phyloP scores from a whole-genome alignment of 305 asterid genomes.

The Rubia balearica region DNA sequence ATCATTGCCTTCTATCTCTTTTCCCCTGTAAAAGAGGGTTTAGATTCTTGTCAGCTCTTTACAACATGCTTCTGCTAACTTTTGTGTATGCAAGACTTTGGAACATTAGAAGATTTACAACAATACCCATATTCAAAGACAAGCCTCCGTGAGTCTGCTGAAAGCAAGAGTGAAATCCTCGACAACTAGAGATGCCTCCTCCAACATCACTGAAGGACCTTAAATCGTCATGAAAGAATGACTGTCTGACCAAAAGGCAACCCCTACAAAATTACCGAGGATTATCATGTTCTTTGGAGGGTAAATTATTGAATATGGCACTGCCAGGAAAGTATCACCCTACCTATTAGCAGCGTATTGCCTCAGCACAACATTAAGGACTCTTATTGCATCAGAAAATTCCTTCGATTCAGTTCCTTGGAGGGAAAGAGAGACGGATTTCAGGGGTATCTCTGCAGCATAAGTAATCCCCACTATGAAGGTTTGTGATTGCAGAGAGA shows the following conservation, averaged over 20 bases:
- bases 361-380: constrained; percentile 68
- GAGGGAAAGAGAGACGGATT: constrained; percentile 47
- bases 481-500: constrained; percentile 38
- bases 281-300: constrained; percentile 14
- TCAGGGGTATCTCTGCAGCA: constrained; percentile 70
- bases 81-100: background rate
- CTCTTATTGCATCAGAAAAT: constrained; percentile 65
- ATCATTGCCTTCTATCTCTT: background rate
- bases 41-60: background rate
- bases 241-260: constrained; percentile 82
- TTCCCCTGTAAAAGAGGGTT: background rate
- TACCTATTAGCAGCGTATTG: constrained; percentile 88
- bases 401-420: constrained; percentile 56
- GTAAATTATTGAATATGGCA: background rate
- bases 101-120: constrained; percentile 1
- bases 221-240: constrained; percentile 81
- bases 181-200: constrained; percentile 66
- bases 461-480: constrained; percentile 59
- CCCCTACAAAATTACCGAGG: constrained; percentile 51
- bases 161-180: constrained; percentile 83
- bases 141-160: constrained; percentile 71
- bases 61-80: background rate
- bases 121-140: constrained; percentile 79
- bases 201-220: constrained; percentile 73
- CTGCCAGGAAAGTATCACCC: background rate